These are phyloP conservation scores for Alliaria petiolata DNA, from an alignment of 345 rosid genomes.

Conservation along the genomic window DNA sequence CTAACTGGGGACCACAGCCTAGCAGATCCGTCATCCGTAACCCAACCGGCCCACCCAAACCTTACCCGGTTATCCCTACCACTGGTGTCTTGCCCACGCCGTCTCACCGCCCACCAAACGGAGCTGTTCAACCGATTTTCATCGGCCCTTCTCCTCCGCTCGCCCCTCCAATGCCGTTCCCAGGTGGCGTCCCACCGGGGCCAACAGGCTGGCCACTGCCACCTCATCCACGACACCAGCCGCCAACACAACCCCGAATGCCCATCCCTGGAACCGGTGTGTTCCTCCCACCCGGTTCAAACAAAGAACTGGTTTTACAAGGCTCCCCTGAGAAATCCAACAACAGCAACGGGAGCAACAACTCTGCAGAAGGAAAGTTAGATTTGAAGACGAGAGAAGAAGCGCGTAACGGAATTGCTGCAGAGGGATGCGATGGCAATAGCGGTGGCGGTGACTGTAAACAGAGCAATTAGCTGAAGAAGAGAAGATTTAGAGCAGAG, in stretches of 20 bases:
- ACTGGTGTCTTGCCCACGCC: conserved; percentile 53
- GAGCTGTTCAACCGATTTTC: conserved; percentile 46
- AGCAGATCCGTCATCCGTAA: conserved; percentile 49
- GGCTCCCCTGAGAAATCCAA: conserved; percentile 23
- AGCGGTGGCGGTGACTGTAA: neutral
- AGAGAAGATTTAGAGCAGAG: conserved; percentile 5
- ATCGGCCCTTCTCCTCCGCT: conserved; percentile 53
- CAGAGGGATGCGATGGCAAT: conserved; percentile 4
- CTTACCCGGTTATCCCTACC: conserved; percentile 39
- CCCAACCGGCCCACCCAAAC: conserved; percentile 49
- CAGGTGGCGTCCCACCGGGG: conserved; percentile 56
- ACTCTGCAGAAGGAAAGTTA: conserved; percentile 14
- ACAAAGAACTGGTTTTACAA: conserved; percentile 36
- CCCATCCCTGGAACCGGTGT: conserved; percentile 91
- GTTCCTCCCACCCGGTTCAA: conserved; percentile 72
- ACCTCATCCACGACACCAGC: conserved; percentile 58
- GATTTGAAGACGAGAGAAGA: conserved; percentile 13
- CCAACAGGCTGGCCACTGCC: conserved; percentile 68
- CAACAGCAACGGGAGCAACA: conserved; percentile 12
- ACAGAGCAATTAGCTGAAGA: conserved; percentile 15
- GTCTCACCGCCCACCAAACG: conserved; percentile 42
- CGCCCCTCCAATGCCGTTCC: conserved; percentile 57
- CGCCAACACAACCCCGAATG: conserved; percentile 54
- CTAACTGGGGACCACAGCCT: conserved; percentile 62
- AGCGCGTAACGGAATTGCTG: neutral